Evolutionary conservation across 2,329 filamentous ascomycete species (phyloP).

Genomic region (Furcasterigmium sp.): DNA sequence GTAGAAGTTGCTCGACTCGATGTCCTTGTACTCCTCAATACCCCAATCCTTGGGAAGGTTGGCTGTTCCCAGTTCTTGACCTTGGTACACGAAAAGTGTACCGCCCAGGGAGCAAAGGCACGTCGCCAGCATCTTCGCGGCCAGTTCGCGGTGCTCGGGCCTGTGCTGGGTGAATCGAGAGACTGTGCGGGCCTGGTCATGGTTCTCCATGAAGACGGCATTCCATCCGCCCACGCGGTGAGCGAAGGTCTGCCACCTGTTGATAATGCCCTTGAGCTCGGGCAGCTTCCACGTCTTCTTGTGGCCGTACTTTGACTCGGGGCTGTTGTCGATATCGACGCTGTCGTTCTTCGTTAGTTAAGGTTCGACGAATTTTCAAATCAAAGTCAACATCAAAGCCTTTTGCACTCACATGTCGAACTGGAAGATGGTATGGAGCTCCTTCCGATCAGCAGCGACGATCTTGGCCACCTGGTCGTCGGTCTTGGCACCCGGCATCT

Average conservation of each 20-base stretch:
- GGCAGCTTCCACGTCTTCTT: slow-evolving; percentile 28
- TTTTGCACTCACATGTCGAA: slow-evolving; percentile 41
- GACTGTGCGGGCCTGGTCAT: slow-evolving; percentile 54
- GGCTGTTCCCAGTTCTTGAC: slow-evolving; percentile 55
- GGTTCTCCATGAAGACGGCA: slow-evolving; percentile 58
- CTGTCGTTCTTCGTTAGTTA: slow-evolving; percentile 12
- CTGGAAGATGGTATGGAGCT: slow-evolving; percentile 30
- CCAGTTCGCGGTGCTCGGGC: slow-evolving; percentile 38
- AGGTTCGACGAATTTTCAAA: not conserved
- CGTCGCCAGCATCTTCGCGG: slow-evolving; percentile 25
- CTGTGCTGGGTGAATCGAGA: slow-evolving; percentile 32
- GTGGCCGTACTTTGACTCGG: slow-evolving; percentile 30
- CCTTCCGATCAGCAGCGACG: slow-evolving; percentile 35
- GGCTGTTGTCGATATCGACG: slow-evolving; percentile 29
- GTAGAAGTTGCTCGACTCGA: slow-evolving; percentile 1
- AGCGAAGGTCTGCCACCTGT: slow-evolving; percentile 40
- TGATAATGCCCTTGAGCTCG: slow-evolving; percentile 38
- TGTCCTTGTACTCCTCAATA: slow-evolving; percentile 35
- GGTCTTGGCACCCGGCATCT: slow-evolving; percentile 42
- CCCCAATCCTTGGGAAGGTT: slow-evolving; percentile 45
- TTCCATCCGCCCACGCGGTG: slow-evolving; percentile 46
- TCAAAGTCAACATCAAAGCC: not conserved
- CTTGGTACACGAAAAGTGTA: slow-evolving; percentile 55
- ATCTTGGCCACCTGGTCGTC: slow-evolving; percentile 38
- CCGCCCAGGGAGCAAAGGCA: slow-evolving; percentile 37